phyloP scores from a whole-genome alignment of 371 early-diverging fungal genomes.

The Fennellomyces sp. region DNA sequence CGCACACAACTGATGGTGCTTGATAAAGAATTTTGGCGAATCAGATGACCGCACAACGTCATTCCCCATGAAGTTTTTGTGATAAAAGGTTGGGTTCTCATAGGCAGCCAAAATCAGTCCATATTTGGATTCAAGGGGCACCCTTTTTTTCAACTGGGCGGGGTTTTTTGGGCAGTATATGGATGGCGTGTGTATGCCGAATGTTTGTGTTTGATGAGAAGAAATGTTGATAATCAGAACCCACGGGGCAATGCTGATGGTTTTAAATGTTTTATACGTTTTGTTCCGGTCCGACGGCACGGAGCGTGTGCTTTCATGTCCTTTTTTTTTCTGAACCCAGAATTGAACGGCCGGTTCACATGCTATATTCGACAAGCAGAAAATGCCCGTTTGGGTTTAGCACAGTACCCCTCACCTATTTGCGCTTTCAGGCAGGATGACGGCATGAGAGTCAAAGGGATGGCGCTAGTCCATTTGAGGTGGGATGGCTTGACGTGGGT shows the following conservation, averaged over 20 bases:
- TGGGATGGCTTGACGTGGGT: neutral
- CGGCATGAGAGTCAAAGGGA: neutral
- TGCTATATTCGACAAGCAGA: conserved; percentile 1
- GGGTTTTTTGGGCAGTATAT: no score
- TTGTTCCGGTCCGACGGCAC: conserved; percentile 1
- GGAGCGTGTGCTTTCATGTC: no score
- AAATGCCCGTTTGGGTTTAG: neutral
- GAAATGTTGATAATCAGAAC: conserved; percentile 5
- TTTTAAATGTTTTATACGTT: conserved; percentile 4
- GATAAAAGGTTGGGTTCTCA: neutral
- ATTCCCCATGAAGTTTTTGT: neutral
- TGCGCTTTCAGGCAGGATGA: neutral
- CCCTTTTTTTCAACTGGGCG: no score
- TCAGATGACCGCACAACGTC: conserved; percentile 1
- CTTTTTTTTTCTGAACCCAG: conserved; percentile 2
- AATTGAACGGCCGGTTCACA: conserved; percentile 2
- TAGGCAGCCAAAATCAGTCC: neutral
- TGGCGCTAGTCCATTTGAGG: neutral
- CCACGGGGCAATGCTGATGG: neutral
- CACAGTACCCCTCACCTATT: no score
- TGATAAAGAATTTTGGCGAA: conserved; percentile 1
- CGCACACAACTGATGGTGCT: neutral
- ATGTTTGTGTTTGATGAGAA: neutral
- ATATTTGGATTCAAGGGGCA: no score
- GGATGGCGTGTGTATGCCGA: neutral